Conservation (phyloP, 73 alveolate genomes). For the Paramecium sexaurelia region DNA sequence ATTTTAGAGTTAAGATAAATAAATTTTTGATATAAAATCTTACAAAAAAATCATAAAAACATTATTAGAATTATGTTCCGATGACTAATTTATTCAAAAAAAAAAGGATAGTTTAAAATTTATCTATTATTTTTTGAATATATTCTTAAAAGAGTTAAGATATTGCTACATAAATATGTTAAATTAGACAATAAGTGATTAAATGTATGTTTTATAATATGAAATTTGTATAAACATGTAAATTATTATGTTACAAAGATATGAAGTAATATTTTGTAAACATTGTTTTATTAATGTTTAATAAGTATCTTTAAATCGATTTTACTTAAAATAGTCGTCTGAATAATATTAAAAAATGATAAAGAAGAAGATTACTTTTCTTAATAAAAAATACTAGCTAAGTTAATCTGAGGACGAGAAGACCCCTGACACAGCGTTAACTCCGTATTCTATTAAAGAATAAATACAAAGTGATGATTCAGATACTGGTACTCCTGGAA, state of each 20-base stretch:
- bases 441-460: not conserved
- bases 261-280: no score
- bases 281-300: not conserved
- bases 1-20: no score
- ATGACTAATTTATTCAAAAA: no score
- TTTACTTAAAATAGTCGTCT: not conserved
- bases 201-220: no score
- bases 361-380: slow-evolving; percentile 2
- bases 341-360: not conserved
- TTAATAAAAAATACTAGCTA: not conserved
- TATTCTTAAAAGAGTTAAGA: no score
- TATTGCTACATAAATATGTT: no score
- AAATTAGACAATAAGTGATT: no score
- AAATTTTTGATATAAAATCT: no score
- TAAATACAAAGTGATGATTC: slow-evolving; percentile 34
- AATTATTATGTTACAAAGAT: not conserved
- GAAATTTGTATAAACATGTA: not conserved
- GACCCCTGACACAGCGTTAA: not conserved
- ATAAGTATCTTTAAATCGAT: not conserved
- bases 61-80: no score
- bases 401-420: not conserved
- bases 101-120: no score
- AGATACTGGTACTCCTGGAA: slow-evolving; percentile 32
- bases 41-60: no score
- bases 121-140: no score